Conservation (phyloP, 2,329 filamentous ascomycete genomes). For the Cladophialophora immunda region DNA sequence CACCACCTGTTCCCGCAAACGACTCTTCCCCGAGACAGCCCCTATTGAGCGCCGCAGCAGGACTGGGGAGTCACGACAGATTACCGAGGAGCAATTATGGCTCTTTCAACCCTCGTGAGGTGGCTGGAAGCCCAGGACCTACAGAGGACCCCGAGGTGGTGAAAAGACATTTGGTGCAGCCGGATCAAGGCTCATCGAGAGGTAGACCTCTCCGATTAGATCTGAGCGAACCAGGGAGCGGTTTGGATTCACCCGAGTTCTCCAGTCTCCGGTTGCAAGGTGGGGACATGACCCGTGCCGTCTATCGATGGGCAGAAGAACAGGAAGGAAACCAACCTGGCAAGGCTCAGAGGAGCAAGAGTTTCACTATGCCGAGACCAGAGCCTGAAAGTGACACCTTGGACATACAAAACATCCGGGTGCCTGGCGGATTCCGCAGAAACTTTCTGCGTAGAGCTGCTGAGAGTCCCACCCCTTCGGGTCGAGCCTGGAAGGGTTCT, state of each 20-base stretch:
- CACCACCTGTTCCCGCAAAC: conserved; percentile 51
- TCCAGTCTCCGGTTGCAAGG: conserved; percentile 92
- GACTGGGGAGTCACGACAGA: conserved; percentile 56
- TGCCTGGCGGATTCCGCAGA: conserved; percentile 91
- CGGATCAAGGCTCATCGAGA: conserved; percentile 56
- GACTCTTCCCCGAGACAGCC: conserved; percentile 25
- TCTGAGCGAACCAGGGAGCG: conserved; percentile 44
- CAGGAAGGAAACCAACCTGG: conserved; percentile 71
- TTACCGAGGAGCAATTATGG: conserved; percentile 78
- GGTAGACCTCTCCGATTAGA: conserved; percentile 46
- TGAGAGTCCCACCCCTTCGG: conserved; percentile 66
- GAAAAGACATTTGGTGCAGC: conserved; percentile 84
- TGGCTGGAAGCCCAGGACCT: conserved; percentile 63
- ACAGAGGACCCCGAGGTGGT: conserved; percentile 90
- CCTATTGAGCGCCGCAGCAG: conserved; percentile 64
- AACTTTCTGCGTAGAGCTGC: conserved; percentile 83
- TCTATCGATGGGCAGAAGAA: conserved; percentile 96
- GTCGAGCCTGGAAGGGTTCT: conserved; percentile 40
- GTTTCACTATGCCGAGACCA: conserved; percentile 80
- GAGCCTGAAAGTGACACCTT: conserved; percentile 81
- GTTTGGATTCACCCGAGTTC: conserved; percentile 77
- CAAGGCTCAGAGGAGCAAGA: conserved; percentile 79
- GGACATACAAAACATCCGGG: conserved; percentile 88
- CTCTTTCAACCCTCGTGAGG: conserved; percentile 76
- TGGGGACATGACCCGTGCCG: conserved; percentile 91